Base-by-base conservation (phyloP, 2,329 filamentous ascomycete genomes). In the Ascochyta koolunga region DNA sequence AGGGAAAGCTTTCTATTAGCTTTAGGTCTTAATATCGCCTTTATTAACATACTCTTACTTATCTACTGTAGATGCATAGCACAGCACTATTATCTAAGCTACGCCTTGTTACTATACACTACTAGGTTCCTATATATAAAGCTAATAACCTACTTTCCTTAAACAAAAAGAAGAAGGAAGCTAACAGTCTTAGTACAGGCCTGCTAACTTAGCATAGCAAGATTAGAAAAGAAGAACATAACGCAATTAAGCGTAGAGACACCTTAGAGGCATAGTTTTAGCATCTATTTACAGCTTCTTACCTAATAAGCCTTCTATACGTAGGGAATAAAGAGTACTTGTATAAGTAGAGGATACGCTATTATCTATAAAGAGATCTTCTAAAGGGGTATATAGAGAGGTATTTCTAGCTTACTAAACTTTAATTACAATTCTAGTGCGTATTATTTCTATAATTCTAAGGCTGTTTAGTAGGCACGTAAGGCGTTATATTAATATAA, bases 31-130 rank as follows among this genome's bases (percentile, higher is more conserved):
- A 10, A 45, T 36, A 9, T 45, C 3, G 18, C 42, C 42, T 45
- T 21, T 4, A 13, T 33, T 19, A 45, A 45, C 27, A 11, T 9
- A 45, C 42, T 37, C 32, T 45, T 10, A 19, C 16, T 45, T n/a
- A 21, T 45, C 42, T 45, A 13, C 42, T 21, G 32, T n/a, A 18
- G 13, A 45, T 45, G 32, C 21, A 45, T 19, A 46, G 43, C 22
- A 46, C 22, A 46, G 33, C 33, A 19, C 43, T 18, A 46, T 46
- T 19, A n/a, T n/a, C n/a, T n/a, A n/a, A n/a, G n/a, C n/a, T n/a
- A n/a, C n/a, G n/a, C n/a, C n/a, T n/a, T n/a, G n/a, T 46, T 8
- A 15, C 42, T 45, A 15, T 25, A 45, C 11, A 35, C 32, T 45
- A 45, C 32, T n/a, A 27, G 21, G 32, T 45, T 29, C 42, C 21